Conservation (phyloP, 305 asterid species). For the Fraxinus xanthoxyloides region DNA sequence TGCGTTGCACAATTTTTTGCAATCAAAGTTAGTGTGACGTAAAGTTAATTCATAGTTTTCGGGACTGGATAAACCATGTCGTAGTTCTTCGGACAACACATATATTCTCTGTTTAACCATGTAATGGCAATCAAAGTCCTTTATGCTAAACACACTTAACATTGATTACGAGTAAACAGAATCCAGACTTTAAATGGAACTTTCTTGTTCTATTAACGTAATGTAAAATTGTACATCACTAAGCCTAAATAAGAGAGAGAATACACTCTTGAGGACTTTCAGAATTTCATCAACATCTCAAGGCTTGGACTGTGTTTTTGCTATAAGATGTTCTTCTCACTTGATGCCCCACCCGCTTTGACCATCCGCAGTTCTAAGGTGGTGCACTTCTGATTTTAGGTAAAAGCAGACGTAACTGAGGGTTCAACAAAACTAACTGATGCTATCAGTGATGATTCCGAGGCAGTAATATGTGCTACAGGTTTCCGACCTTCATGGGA, state of each 20-base stretch:
- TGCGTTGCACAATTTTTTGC: neutral
- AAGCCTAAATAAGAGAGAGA: neutral
- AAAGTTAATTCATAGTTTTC: neutral
- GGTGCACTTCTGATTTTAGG: conserved; percentile 40
- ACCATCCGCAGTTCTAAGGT: neutral
- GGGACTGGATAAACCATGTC: neutral
- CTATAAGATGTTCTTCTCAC: neutral
- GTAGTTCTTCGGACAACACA: neutral
- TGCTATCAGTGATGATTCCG: conserved; percentile 81
- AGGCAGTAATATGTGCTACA: conserved; percentile 93
- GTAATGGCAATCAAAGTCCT: neutral
- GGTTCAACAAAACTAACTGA: conserved; percentile 74
- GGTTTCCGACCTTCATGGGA: conserved; percentile 88
- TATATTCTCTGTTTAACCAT: neutral
- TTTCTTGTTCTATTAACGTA: neutral
- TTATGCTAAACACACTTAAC: neutral
- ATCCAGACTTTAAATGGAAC: neutral
- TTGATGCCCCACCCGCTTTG: neutral
- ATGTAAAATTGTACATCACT: neutral
- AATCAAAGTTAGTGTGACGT: neutral
- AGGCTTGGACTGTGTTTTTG: neutral
- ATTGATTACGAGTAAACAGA: neutral
- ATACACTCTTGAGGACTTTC: neutral
- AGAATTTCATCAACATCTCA: neutral
- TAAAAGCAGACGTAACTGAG: conserved; percentile 91